Evolutionary conservation across 1,284 basidiomycete genomes (phyloP).

Genomic region (Austroboletus novae-zelandiae): DNA sequence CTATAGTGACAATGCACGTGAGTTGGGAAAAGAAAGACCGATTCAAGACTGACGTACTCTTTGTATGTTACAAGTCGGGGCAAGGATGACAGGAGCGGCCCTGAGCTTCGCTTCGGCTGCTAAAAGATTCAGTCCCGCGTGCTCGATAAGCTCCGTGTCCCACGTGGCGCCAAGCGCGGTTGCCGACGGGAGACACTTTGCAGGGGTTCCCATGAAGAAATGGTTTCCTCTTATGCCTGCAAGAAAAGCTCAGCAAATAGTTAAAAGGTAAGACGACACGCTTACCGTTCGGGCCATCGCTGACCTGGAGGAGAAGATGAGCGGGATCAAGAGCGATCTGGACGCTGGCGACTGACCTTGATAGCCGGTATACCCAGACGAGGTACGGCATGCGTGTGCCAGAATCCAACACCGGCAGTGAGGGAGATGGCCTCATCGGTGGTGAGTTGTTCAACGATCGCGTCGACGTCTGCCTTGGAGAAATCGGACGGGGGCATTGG

Average conservation of each 20-base stretch:
- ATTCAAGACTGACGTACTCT: slow-evolving; percentile 39
- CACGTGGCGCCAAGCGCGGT: slow-evolving; percentile 76
- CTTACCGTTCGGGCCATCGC: slow-evolving; percentile 71
- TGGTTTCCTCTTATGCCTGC: slow-evolving; percentile 52
- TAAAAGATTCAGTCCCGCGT: slow-evolving; percentile 63
- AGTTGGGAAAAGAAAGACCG: not conserved
- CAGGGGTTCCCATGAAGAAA: slow-evolving; percentile 64
- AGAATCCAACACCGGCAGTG: slow-evolving; percentile 71
- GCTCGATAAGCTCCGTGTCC: slow-evolving; percentile 62
- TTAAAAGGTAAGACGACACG: not conserved
- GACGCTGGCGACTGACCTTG: slow-evolving; percentile 52
- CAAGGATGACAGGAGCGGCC: slow-evolving; percentile 67
- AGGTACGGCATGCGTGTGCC: slow-evolving; percentile 68
- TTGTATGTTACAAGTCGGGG: slow-evolving; percentile 81
- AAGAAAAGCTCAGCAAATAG: not conserved
- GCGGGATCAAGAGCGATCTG: too few relatives aligned
- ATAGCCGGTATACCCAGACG: slow-evolving; percentile 68
- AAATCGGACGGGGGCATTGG: slow-evolving; percentile 68
- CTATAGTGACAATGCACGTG: slow-evolving; percentile 28
- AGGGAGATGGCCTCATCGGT: slow-evolving; percentile 70
- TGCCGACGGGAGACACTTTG: slow-evolving; percentile 60
- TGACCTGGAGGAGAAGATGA: slow-evolving; percentile 42
- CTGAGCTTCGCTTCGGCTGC: slow-evolving; percentile 71
- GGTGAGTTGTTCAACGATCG: slow-evolving; percentile 62
- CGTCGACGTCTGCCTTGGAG: slow-evolving; percentile 56